Base-by-base conservation (phyloP, 768 basidiomycete genomes). In the Mycena metata region DNA sequence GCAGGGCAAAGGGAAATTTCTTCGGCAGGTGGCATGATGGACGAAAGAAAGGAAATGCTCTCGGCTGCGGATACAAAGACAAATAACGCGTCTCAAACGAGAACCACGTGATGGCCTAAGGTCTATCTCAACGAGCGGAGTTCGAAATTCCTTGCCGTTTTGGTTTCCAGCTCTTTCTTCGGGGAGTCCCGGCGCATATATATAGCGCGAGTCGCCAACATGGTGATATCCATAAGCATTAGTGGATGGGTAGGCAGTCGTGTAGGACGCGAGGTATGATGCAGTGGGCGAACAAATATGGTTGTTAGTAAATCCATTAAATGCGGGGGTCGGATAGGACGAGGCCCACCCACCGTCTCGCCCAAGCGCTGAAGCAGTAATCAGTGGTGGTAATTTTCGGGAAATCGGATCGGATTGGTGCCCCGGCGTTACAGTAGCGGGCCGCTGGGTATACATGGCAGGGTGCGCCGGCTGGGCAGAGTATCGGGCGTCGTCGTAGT, bases 281-380 rank as follows among this genome's bases (percentile, higher is more conserved):
- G 89, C 86, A 19, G 89, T 85, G 11, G 91, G 89, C 15, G 90
- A 89, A 69, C 90, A 89, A 76, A 91, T 86, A 72, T 83, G 80
- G 55, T 71, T 72, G 49, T 79, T 81, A 61, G 81, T 74, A 51
- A 81, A 69, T 52, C 80, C 81, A 35, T 78, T 77, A 30, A 76
- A 77, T 42, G 79, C 75, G 33, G 81, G 77, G 42, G 81, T 79
- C 43, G 81, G 85, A 42, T 77, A 67, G 12, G 83, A 69, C 64
- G 82, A 76, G 62, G 80, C 84, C 85, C 83, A 88, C 74, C 85
- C 79, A 52, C 88, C 88, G 66, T 81, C 80, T 66, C 66, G 70
- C 24, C 83, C 81, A n/a, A 82, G 77, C n/a, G 78, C 68, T 21
- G 82, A 43, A 19, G 80, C 72, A 39, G 85, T 83, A 30, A 84